A percentile compares a stretch with the other conserved stretches of the same genome.
phyloP scores from a whole-genome alignment of 768 basidiomycete genomes.

The Auricularia sp. region DNA sequence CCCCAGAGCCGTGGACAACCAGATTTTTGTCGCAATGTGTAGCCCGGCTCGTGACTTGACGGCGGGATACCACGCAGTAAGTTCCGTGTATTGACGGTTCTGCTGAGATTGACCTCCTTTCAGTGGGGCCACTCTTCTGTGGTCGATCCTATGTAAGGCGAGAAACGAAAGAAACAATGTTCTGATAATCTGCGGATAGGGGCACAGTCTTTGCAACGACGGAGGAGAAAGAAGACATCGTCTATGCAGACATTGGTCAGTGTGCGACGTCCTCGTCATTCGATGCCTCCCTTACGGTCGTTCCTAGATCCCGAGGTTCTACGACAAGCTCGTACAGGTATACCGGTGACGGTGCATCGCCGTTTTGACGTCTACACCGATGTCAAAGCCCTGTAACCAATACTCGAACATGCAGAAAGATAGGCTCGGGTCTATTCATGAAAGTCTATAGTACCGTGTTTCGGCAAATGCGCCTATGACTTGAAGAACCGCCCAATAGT shows the following conservation, averaged over 20 bases:
- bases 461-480: no score
- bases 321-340: slow-evolving; percentile 60
- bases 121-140: slow-evolving; percentile 89
- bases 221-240: slow-evolving; percentile 64
- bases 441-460: neutral
- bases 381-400: slow-evolving; percentile 27
- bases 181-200: slow-evolving; percentile 30
- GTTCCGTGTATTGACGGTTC: slow-evolving; percentile 15
- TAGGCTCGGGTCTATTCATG: neutral
- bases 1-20: slow-evolving; percentile 88
- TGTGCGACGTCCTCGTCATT: slow-evolving; percentile 2
- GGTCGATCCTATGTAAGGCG: slow-evolving; percentile 74
- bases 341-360: slow-evolving; percentile 86
- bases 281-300: slow-evolving; percentile 14
- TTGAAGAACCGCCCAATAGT: no score
- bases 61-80: slow-evolving; percentile 80
- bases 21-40: slow-evolving; percentile 93
- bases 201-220: slow-evolving; percentile 68
- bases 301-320: slow-evolving; percentile 50
- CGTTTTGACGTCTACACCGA: slow-evolving; percentile 89
- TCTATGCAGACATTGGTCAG: slow-evolving; percentile 77
- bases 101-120: neutral
- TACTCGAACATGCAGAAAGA: neutral
- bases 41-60: slow-evolving; percentile 82
- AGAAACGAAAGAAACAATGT: neutral